Conservation (phyloP, 371 early-diverging fungal species). For the Dichotomocladium elegans region DNA sequence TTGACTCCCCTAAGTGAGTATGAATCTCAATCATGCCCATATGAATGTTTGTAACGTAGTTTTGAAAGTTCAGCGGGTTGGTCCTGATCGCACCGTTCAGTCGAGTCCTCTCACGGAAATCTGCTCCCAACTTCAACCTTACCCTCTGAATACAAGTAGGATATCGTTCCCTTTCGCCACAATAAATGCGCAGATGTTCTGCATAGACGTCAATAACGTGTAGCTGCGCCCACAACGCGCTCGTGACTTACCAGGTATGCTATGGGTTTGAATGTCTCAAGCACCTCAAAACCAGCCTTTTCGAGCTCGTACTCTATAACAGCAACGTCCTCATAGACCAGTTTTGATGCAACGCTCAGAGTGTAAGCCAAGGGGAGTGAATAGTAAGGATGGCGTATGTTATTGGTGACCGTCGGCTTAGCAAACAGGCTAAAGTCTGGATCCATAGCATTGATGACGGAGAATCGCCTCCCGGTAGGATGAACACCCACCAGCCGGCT, state of each 20-base stretch:
- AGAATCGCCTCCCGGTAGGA: constrained; percentile 22
- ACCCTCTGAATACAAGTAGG: constrained; percentile 49
- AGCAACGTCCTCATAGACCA: constrained; percentile 54
- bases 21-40: constrained; percentile 29
- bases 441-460: constrained; percentile 36
- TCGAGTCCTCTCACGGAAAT: not conserved
- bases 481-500: constrained; percentile 29
- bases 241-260: constrained; percentile 46
- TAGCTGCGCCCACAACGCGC: no score
- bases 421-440: constrained; percentile 21
- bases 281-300: constrained; percentile 47
- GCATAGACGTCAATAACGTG: not conserved
- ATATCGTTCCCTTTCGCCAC: constrained; percentile 52
- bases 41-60: constrained; percentile 51
- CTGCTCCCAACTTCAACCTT: not conserved
- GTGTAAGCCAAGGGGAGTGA: constrained; percentile 50
- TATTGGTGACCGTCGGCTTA: not conserved
- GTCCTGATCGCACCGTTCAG: constrained; percentile 13
- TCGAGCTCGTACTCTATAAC: constrained; percentile 52
- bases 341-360: constrained; percentile 46
- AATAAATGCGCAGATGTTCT: constrained; percentile 54
- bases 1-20: constrained; percentile 13
- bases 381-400: constrained; percentile 25
- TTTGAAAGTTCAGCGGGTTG: constrained; percentile 58
- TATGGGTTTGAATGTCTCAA: constrained; percentile 45